Conservation (phyloP, 495 filamentous ascomycete species). For the Friedmanniomyces endolithicus region DNA sequence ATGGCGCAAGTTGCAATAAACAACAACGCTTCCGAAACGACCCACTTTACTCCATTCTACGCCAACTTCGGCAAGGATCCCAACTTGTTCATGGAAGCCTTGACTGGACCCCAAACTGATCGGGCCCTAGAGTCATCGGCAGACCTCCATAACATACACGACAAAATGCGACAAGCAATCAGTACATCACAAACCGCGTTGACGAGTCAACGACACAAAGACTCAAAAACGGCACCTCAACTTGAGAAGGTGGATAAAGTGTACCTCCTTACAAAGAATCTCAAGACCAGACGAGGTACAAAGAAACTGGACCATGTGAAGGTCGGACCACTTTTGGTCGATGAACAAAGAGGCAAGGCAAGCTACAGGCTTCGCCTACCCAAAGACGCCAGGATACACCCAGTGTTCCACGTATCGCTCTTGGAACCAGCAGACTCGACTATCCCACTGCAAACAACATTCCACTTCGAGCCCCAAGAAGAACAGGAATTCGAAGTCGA, state of each 20-base stretch:
- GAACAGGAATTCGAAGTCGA: background rate
- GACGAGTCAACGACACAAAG: slow-evolving; percentile 12
- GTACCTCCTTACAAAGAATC: slow-evolving; percentile 25
- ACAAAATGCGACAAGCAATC: slow-evolving; percentile 9
- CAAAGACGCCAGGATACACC: background rate
- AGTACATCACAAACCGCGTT: slow-evolving; percentile 19
- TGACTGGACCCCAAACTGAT: background rate
- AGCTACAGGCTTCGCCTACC: slow-evolving; percentile 4
- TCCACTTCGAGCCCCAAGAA: background rate
- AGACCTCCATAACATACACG: background rate
- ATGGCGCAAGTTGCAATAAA: too few relatives aligned
- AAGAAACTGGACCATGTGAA: slow-evolving; percentile 27
- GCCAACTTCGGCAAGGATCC: background rate
- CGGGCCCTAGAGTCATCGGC: slow-evolving; percentile 11
- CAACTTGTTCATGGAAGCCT: slow-evolving; percentile 9
- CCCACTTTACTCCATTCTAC: too few relatives aligned
- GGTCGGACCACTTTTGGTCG: slow-evolving; percentile 19
- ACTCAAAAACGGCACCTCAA: slow-evolving; percentile 5
- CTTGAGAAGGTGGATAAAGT: slow-evolving; percentile 26
- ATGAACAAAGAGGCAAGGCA: background rate
- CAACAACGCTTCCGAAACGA: too few relatives aligned
- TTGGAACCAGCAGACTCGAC: slow-evolving; percentile 2
- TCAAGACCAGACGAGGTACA: slow-evolving; percentile 27
- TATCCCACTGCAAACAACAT: background rate
- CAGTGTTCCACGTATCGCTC: slow-evolving; percentile 4